phyloP scores from a whole-genome alignment of 306 rosid genomes.

The Aeschynomene evenia region DNA sequence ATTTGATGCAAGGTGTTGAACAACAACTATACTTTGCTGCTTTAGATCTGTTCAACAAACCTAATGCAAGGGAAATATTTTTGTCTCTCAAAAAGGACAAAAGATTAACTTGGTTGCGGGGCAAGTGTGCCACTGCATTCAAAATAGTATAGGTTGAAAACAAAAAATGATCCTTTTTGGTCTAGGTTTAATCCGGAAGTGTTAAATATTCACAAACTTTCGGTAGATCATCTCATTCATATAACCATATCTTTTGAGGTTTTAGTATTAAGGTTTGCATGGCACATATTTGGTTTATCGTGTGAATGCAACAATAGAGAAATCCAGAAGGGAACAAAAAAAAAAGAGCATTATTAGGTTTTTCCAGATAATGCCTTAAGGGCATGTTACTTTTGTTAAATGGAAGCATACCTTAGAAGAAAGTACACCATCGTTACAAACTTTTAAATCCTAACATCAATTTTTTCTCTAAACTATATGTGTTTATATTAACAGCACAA shows the following conservation, averaged over 20 bases:
- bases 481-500: slow-evolving; percentile 23
- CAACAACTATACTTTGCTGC: slow-evolving; percentile 65
- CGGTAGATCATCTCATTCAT: neutral
- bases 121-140: slow-evolving; percentile 47
- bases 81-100: slow-evolving; percentile 63
- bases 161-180: neutral
- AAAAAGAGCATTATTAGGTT: neutral
- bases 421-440: neutral
- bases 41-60: slow-evolving; percentile 63
- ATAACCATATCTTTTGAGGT: neutral
- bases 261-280: neutral
- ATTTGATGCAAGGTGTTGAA: slow-evolving; percentile 60
- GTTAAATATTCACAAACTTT: slow-evolving; percentile 7
- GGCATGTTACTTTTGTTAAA: neutral
- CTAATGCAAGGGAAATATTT: slow-evolving; percentile 65
- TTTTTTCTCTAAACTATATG: slow-evolving; percentile 10
- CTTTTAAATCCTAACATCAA: neutral
- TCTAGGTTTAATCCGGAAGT: neutral
- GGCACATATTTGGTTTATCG: neutral
- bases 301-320: neutral
- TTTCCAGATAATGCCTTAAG: neutral
- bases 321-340: neutral
- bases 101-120: slow-evolving; percentile 65
- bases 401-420: neutral
- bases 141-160: slow-evolving; percentile 29